Evolutionary conservation across 768 basidiomycete species (phyloP).

Genomic region (Boletus insuetus): DNA sequence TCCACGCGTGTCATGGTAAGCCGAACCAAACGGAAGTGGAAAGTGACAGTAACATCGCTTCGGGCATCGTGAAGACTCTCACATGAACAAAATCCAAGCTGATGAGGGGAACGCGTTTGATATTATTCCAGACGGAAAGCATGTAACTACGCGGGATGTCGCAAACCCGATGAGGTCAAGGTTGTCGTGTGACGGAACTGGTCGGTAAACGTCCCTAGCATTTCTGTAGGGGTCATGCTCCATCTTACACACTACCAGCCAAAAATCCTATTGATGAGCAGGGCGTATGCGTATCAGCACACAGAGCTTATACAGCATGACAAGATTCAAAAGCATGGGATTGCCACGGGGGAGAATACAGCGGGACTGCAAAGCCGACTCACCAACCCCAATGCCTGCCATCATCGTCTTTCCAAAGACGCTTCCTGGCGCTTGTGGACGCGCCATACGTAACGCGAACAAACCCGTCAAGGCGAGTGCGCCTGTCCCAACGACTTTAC

Average conservation of each 20-base stretch:
- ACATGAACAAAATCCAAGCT: too few species aligned
- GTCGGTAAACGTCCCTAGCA: slow-evolving; percentile 12
- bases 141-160: background rate
- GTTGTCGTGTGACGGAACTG: slow-evolving; percentile 2
- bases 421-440: slow-evolving; percentile 60
- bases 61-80: too few species aligned
- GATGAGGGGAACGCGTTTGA: background rate
- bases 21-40: too few species aligned
- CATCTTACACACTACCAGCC: slow-evolving; percentile 30
- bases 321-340: too few species aligned
- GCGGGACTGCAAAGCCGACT: slow-evolving; percentile 16
- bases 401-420: slow-evolving; percentile 58
- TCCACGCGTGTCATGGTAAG: too few species aligned
- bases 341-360: too few species aligned
- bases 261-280: slow-evolving; percentile 22
- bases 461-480: slow-evolving; percentile 61
- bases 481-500: slow-evolving; percentile 64
- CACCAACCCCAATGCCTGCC: slow-evolving; percentile 62
- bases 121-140: background rate
- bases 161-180: slow-evolving; percentile 4
- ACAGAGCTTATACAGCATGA: too few species aligned
- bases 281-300: slow-evolving; percentile 8
- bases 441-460: slow-evolving; percentile 66
- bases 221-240: slow-evolving; percentile 29
- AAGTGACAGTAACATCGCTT: too few species aligned